A percentile compares a stretch with the other conserved stretches of the same genome.
phyloP scores from a whole-genome alignment of 1,284 basidiomycete species.

The Fomitopsis betulina region DNA sequence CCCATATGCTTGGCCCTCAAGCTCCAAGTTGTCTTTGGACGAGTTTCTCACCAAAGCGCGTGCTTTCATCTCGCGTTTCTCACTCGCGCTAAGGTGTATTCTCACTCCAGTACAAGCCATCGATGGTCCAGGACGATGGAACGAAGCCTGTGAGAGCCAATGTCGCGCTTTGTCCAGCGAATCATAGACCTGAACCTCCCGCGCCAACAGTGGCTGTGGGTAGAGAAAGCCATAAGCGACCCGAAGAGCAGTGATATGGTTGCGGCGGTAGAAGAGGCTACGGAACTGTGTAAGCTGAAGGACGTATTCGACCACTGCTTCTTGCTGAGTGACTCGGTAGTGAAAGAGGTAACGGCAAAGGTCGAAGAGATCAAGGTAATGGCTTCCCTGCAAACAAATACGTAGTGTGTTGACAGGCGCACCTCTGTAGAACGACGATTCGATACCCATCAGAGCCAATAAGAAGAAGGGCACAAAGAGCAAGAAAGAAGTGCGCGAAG shows the following conservation, averaged over 20 bases:
- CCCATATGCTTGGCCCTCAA: slow-evolving; percentile 40
- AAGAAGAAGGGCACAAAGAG: slow-evolving; percentile 68
- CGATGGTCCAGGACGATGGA: slow-evolving; percentile 72
- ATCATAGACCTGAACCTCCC: not conserved
- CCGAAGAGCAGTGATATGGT: slow-evolving; percentile 22
- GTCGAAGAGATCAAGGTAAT: slow-evolving; percentile 57
- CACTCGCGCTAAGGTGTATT: not conserved
- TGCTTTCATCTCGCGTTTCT: not conserved
- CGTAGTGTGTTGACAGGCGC: not conserved
- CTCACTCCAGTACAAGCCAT: slow-evolving; percentile 54
- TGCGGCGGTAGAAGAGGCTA: slow-evolving; percentile 44
- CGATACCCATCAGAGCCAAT: slow-evolving; percentile 59
- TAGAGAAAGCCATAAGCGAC: slow-evolving; percentile 30
- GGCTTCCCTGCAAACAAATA: not conserved
- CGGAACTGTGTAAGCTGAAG: slow-evolving; percentile 37
- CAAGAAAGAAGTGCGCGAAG: slow-evolving; percentile 70
- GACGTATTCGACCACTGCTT: not conserved
- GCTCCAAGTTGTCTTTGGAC: slow-evolving; percentile 34
- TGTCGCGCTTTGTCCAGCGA: not conserved
- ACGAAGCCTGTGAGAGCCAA: slow-evolving; percentile 53
- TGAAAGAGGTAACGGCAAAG: slow-evolving; percentile 49
- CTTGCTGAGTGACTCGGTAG: slow-evolving; percentile 31
- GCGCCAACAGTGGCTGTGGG: slow-evolving; percentile 62
- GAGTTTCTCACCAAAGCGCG: slow-evolving; percentile 46
- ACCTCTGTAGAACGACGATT: slow-evolving; percentile 48